Evolutionary conservation across 441 rosid genomes (phyloP).

Genomic region (Pelargonium hybrid): DNA sequence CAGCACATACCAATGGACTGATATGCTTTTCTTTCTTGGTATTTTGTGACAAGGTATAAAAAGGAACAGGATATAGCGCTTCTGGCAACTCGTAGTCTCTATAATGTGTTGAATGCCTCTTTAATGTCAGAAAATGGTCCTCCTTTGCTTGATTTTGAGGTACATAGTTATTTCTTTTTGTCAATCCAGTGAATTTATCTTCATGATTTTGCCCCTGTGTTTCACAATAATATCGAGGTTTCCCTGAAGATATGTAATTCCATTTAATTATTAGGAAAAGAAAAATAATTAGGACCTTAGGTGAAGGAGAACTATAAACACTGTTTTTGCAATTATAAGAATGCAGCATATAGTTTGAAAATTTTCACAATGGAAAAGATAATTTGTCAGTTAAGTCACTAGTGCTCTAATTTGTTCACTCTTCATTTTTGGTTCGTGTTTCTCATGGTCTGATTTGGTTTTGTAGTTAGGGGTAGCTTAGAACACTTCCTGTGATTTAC

Average conservation of each 20-base stretch:
- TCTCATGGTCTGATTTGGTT: background rate
- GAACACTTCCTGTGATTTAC: background rate
- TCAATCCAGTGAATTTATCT: background rate
- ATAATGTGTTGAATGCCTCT: slow-evolving; percentile 67
- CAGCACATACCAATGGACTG: background rate
- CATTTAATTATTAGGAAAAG: background rate
- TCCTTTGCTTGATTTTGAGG: slow-evolving; percentile 99
- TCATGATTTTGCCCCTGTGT: slow-evolving; percentile 1
- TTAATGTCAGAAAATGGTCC: slow-evolving; percentile 88
- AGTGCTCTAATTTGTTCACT: background rate
- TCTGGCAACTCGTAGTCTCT: slow-evolving; percentile 76
- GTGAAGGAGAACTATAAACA: background rate
- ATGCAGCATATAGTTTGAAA: background rate
- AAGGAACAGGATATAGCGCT: slow-evolving; percentile 73
- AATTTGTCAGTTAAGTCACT: background rate
- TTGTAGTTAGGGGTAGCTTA: background rate
- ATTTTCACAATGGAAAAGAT: background rate
- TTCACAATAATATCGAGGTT: slow-evolving; percentile 2
- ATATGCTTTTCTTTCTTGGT: slow-evolving; percentile 10
- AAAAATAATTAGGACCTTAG: background rate
- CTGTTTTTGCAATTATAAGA: background rate
- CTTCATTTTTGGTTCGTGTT: background rate
- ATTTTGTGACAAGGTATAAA: slow-evolving; percentile 47
- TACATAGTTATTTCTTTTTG: slow-evolving; percentile 13
- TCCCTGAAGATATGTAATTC: background rate